Evolutionary conservation across 306 rosid genomes (phyloP).

Genomic region (Castanea sativa): DNA sequence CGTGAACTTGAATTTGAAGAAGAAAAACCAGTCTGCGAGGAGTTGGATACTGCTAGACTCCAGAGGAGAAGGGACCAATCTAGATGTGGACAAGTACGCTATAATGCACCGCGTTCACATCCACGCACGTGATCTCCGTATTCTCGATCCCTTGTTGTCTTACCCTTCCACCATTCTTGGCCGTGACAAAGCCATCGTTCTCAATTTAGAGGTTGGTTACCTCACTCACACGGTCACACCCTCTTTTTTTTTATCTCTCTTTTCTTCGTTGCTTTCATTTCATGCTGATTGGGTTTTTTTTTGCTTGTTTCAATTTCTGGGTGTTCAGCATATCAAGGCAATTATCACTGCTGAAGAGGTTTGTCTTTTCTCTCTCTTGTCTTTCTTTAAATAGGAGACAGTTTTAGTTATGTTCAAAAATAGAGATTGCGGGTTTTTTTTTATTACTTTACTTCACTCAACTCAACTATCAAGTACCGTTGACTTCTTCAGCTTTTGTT

Average conservation of each 20-base stretch:
- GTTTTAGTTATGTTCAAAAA: too few relatives aligned
- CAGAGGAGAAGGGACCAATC: constrained; percentile 56
- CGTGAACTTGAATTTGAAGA: constrained; percentile 36
- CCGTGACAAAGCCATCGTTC: constrained; percentile 91
- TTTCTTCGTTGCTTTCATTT: neutral
- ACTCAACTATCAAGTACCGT: neutral
- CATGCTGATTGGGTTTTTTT: neutral
- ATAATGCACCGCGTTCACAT: constrained; percentile 87
- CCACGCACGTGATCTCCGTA: constrained; percentile 95
- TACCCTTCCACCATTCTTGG: constrained; percentile 89
- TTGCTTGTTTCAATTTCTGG: constrained; percentile 15
- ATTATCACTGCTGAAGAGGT: constrained; percentile 98
- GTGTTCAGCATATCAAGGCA: constrained; percentile 87
- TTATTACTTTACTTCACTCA: too few relatives aligned
- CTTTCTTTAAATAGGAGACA: too few relatives aligned
- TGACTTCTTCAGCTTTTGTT: neutral
- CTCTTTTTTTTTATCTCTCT: neutral
- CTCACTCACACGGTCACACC: too few relatives aligned
- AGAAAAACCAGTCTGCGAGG: constrained; percentile 71
- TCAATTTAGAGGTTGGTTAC: constrained; percentile 89
- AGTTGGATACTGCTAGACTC: constrained; percentile 76
- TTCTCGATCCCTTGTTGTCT: constrained; percentile 85
- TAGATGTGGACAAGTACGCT: constrained; percentile 83
- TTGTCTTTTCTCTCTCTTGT: constrained; percentile 10
- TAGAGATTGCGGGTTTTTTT: too few relatives aligned